These are phyloP conservation scores for Fallopia convolvulus DNA, from an alignment of 148 eudicot genomes.

Conservation along the genomic window DNA sequence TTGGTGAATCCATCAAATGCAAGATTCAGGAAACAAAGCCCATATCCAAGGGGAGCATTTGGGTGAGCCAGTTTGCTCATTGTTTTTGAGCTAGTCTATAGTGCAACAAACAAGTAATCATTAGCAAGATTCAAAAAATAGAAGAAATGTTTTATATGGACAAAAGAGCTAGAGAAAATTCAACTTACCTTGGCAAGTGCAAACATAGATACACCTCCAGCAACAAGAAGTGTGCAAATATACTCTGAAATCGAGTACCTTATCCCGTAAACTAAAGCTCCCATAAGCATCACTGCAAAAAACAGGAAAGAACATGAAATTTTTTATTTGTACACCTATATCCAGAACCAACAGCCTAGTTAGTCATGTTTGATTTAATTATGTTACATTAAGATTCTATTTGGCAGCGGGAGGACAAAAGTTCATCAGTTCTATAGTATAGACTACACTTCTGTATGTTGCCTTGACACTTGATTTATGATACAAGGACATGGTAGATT, in stretches of 20 bases:
- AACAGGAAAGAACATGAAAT: not conserved
- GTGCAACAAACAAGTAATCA: constrained; percentile 4
- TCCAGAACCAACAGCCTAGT: not conserved
- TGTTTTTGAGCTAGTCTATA: constrained; percentile 88
- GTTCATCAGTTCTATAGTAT: not conserved
- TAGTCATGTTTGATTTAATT: not conserved
- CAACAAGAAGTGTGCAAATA: constrained; percentile 77
- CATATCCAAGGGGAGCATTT: constrained; percentile 94
- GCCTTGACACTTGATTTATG: not conserved
- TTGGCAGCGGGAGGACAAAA: not conserved
- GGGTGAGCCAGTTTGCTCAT: constrained; percentile 91
- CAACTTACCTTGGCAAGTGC: constrained; percentile 74
- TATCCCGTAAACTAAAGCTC: constrained; percentile 65
- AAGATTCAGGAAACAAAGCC: constrained; percentile 86
- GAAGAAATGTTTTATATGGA: not conserved
- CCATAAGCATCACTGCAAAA: constrained; percentile 86
- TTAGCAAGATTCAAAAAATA: not conserved
- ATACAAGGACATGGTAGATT: not conserved
- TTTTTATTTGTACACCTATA: not conserved
- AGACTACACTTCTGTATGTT: not conserved
- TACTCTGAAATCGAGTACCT: constrained; percentile 73
- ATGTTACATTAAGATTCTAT: not conserved
- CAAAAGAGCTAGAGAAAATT: not conserved
- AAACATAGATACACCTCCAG: constrained; percentile 85
- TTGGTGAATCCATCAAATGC: constrained; percentile 98